phyloP scores from a whole-genome alignment of 192 early-diverging fungal species.

The Chytriomyces confervae region DNA sequence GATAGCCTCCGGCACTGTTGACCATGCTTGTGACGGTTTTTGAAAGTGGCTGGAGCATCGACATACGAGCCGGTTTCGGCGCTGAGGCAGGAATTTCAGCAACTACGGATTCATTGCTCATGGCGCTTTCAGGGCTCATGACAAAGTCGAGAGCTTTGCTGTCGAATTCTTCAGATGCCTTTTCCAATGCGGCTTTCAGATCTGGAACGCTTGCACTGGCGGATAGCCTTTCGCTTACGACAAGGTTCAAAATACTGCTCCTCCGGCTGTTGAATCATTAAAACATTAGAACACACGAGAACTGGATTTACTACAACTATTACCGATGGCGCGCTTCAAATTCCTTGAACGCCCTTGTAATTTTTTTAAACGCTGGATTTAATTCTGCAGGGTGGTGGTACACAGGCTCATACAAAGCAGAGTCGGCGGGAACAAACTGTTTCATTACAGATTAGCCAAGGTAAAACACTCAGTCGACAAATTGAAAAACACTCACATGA shows the following conservation, averaged over 20 bases:
- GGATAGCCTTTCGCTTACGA: slow-evolving; percentile 24
- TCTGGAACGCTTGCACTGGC: slow-evolving; percentile 23
- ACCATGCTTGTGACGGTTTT: slow-evolving; percentile 9
- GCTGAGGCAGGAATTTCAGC: not conserved
- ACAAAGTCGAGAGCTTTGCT: not conserved
- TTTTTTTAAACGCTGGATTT: slow-evolving; percentile 20
- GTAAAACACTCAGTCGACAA: not conserved
- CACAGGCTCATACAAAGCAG: slow-evolving; percentile 25
- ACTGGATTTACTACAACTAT: not conserved
- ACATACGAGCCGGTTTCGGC: not conserved
- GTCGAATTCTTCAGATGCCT: not conserved
- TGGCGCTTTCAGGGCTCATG: slow-evolving; percentile 11
- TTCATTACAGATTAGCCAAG: not conserved
- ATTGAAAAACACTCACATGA: slow-evolving; percentile 26
- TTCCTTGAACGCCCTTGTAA: slow-evolving; percentile 20
- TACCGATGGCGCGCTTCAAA: slow-evolving; percentile 40
- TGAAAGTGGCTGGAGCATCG: slow-evolving; percentile 26
- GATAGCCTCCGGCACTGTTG: not conserved
- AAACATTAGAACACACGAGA: not conserved
- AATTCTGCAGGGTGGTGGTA: slow-evolving; percentile 31
- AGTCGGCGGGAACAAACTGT: slow-evolving; percentile 39
- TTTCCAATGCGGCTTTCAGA: slow-evolving; percentile 12
- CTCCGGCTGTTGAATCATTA: not conserved
- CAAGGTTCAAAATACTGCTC: slow-evolving; percentile 24
- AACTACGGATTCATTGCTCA: not conserved